Evolutionary conservation across 2,329 filamentous ascomycete species (phyloP), one percentile per base, ranked within the genome.

Genomic region (Ascochyta rabiei): DNA sequence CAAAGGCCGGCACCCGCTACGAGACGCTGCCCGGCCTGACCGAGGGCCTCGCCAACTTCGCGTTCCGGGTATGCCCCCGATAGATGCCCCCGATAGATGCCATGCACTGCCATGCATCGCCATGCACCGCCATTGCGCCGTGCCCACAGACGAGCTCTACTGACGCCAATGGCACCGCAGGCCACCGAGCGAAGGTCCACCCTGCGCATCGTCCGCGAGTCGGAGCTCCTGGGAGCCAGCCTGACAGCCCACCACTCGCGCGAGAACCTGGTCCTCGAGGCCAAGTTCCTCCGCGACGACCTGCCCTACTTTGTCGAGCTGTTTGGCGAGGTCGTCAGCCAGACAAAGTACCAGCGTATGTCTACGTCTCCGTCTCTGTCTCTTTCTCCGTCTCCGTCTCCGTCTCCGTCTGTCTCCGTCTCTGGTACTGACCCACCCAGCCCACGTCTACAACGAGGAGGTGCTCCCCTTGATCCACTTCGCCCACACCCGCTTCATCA

Each of bases 301-400:
- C 87, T 99, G 66, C 95, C 95, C 67, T 99, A 98, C 86, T 99
- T 96, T 78, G 86, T 92, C 72, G 95, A 99, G 83, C 84, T 99
- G 64, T 85, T 99, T 67, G 91, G 89, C 73, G 96, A 99, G 83
- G 90, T 97, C 70, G 84, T 95, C 71, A 87, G 89, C 59, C 82
- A 90, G 79, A 96, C 93, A 68, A 95, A 91, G 80, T 99, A 91
- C 77, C 86, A 87, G 59, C 76, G 85, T 88, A 75, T 40, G 68
- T 56, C n/a, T n/a, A n/a, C n/a, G n/a, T n/a, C n/a, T n/a, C n/a
- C n/a, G n/a, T n/a, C n/a, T n/a, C n/a, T n/a, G n/a, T n/a, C n/a
- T n/a, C n/a, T n/a, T n/a, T n/a, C n/a, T n/a, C n/a, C n/a, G n/a
- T n/a, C n/a, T n/a, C n/a, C n/a, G n/a, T n/a, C n/a, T n/a, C n/a